phyloP scores from a whole-genome alignment of 1,139 yeast species.

The Lodderomyces margitis region DNA sequence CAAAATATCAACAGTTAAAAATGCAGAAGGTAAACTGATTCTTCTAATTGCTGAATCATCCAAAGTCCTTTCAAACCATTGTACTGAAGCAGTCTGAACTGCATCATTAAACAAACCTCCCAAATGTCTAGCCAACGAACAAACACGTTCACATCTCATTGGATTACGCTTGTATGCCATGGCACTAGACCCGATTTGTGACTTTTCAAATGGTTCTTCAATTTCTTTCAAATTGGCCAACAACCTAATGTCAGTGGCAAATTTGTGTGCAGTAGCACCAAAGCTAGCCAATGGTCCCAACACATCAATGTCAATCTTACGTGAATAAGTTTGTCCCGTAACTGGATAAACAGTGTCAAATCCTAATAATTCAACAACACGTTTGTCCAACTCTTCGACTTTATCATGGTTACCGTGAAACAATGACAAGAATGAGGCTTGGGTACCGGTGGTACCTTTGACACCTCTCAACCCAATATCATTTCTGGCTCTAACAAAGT shows the following conservation, averaged over 20 bases:
- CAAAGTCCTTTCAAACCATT: constrained; percentile 98
- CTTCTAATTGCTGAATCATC: constrained; percentile 99
- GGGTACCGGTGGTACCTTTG: constrained; percentile 99
- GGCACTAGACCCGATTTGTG: constrained; percentile 96
- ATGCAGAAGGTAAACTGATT: constrained; percentile 94
- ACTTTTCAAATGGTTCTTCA: constrained; percentile 97
- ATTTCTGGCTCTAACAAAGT: constrained; percentile 92
- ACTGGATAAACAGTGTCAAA: constrained; percentile 95
- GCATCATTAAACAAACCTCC: constrained; percentile 92
- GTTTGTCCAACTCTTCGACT: constrained; percentile 87
- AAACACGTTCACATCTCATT: constrained; percentile 98
- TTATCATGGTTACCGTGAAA: constrained; percentile 97
- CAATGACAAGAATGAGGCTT: constrained; percentile 89
- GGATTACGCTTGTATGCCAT: constrained; percentile 99
- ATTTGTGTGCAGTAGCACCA: constrained; percentile 96
- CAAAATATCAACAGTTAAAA: constrained; percentile 91
- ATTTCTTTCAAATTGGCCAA: constrained; percentile 95
- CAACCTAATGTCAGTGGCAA: constrained; percentile 95
- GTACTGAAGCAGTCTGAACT: constrained; percentile 94
- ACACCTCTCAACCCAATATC: constrained; percentile 97
- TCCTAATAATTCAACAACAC: constrained; percentile 90
- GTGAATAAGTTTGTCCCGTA: constrained; percentile 97
- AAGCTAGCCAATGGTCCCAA: constrained; percentile 90
- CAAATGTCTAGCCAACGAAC: constrained; percentile 93
- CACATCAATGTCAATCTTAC: constrained; percentile 96